Evolutionary conservation across 768 basidiomycete species (phyloP).

Genomic region (Rossbeevera mucosa): DNA sequence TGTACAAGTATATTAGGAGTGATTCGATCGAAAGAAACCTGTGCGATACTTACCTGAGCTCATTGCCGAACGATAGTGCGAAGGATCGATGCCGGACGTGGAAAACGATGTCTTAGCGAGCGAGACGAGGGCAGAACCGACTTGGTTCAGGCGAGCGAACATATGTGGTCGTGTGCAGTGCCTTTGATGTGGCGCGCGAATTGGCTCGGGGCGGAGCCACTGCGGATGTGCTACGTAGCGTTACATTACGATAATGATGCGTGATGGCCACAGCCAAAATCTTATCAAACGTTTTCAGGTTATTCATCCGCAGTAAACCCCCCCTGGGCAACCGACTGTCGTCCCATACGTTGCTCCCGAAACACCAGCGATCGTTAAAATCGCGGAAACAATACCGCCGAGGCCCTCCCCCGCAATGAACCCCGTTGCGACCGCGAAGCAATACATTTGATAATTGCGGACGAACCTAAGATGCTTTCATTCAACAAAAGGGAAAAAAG

Average conservation of each 20-base stretch:
- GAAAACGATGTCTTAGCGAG: slow-evolving; percentile 17
- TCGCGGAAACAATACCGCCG: slow-evolving; percentile 33
- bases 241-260: no score
- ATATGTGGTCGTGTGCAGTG: slow-evolving; percentile 9
- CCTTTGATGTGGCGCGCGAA: neutral
- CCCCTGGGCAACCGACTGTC: slow-evolving; percentile 27
- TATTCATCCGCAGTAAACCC: slow-evolving; percentile 24
- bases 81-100: slow-evolving; percentile 31
- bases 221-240: no score
- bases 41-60: slow-evolving; percentile 24
- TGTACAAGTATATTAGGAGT: no score
- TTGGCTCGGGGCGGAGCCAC: no score
- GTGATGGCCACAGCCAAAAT: no score
- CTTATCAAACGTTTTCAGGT: no score
- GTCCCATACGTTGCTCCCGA: slow-evolving; percentile 27
- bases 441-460: slow-evolving; percentile 20
- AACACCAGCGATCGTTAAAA: slow-evolving; percentile 28
- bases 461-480: no score
- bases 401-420: slow-evolving; percentile 39
- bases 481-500: no score
- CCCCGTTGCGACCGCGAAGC: slow-evolving; percentile 36
- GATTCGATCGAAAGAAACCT: neutral
- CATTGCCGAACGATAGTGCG: slow-evolving; percentile 40
- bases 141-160: slow-evolving; percentile 24
- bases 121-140: slow-evolving; percentile 20